Evolutionary conservation across 352 stramenopile genomes (phyloP).

Genomic region (Globisporangium sylvaticum): DNA sequence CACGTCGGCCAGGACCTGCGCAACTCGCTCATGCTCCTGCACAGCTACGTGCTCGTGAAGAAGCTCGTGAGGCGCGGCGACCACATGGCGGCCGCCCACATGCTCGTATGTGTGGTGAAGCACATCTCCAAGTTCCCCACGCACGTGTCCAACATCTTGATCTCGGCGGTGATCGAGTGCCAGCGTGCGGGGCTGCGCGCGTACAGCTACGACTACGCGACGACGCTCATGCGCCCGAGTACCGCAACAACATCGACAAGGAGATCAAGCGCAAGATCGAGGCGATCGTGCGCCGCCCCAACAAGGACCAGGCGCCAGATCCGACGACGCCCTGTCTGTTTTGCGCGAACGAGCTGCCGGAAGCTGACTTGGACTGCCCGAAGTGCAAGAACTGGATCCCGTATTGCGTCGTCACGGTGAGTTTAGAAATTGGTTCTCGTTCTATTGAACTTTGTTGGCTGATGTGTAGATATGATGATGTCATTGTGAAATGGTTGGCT

Average conservation of each 20-base stretch:
- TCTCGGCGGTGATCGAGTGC: constrained; percentile 93
- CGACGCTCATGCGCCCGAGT: constrained; percentile 89
- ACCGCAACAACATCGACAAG: constrained; percentile 86
- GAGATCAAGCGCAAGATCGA: constrained; percentile 93
- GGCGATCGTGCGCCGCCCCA: constrained; percentile 90
- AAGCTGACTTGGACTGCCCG: constrained; percentile 87
- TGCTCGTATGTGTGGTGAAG: constrained; percentile 89
- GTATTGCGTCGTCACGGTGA: constrained; percentile 90
- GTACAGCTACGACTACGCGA: constrained; percentile 91
- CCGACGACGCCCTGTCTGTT: constrained; percentile 81
- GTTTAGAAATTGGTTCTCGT: constrained; percentile 10
- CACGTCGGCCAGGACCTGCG: constrained; percentile 88
- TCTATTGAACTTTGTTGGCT: not conserved
- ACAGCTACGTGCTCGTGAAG: constrained; percentile 93
- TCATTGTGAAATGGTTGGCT: constrained; percentile 1
- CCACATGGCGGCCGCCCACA: constrained; percentile 79
- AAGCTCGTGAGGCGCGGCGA: constrained; percentile 88
- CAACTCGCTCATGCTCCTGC: constrained; percentile 85
- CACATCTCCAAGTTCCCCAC: constrained; percentile 92
- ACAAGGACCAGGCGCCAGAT: constrained; percentile 82
- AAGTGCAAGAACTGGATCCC: constrained; percentile 92
- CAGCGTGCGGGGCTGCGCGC: constrained; percentile 88
- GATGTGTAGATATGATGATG: not conserved
- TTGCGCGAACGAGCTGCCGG: constrained; percentile 65
- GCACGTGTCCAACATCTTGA: constrained; percentile 90